These are phyloP conservation scores for Eurotiales sp. DNA, from an alignment of 2,329 filamentous ascomycete species.

Conservation along the genomic window DNA sequence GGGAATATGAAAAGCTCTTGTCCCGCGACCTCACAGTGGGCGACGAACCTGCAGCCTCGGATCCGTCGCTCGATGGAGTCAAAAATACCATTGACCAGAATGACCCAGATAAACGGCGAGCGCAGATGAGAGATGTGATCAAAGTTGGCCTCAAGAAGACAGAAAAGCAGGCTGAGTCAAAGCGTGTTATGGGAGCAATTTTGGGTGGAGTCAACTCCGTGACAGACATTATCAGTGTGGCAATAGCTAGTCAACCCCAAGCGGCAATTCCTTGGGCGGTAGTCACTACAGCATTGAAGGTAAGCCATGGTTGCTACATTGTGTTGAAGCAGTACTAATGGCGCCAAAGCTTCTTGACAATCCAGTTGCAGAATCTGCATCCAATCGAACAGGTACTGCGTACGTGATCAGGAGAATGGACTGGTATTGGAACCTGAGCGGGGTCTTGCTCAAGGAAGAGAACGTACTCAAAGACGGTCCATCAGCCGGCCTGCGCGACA, in stretches of 20 bases:
- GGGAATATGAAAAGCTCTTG: conserved; percentile 6
- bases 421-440: conserved; percentile 3
- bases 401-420: conserved; percentile 4
- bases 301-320: too few relatives aligned
- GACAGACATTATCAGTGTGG: neutral
- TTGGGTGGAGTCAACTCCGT: neutral
- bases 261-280: conserved; percentile 3
- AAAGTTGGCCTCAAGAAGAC: conserved; percentile 2
- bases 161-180: conserved; percentile 1
- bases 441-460: conserved; percentile 2
- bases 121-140: conserved; percentile 3
- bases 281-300: neutral
- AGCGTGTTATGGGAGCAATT: neutral
- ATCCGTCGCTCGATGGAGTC: neutral
- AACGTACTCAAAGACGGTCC: neutral
- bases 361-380: neutral
- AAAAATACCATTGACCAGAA: conserved; percentile 7
- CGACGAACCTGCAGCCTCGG: neutral
- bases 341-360: neutral
- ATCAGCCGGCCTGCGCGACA: neutral
- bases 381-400: neutral
- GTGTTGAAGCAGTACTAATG: too few relatives aligned
- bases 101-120: neutral
- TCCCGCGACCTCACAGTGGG: neutral
- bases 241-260: neutral